Evolutionary conservation across 2,329 filamentous ascomycete species (phyloP).

Genomic region (Colletotrichum tropicicola): DNA sequence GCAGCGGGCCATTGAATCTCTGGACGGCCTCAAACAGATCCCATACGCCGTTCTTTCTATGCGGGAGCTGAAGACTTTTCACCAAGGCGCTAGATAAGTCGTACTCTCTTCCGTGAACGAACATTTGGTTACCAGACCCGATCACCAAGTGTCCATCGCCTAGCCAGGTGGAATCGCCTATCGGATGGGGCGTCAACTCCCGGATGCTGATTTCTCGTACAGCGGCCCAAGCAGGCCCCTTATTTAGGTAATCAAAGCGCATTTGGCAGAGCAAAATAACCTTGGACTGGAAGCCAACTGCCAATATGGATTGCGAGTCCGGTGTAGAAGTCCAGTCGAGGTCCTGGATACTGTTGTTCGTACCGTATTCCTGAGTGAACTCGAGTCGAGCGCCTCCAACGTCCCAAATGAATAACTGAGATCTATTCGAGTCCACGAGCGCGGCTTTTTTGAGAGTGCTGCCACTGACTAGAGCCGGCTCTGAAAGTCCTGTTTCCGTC

Average conservation of each 20-base stretch:
- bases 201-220: conserved; percentile 85
- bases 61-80: conserved; percentile 57
- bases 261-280: conserved; percentile 86
- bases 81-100: conserved; percentile 69
- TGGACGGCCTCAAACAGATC: conserved; percentile 86
- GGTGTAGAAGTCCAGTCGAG: conserved; percentile 95
- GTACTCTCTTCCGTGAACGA: conserved; percentile 83
- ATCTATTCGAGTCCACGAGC: conserved; percentile 77
- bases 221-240: conserved; percentile 87
- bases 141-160: conserved; percentile 86
- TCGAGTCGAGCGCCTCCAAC: conserved; percentile 83
- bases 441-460: conserved; percentile 89
- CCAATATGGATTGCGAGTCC: conserved; percentile 86
- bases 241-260: conserved; percentile 90
- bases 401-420: conserved; percentile 90
- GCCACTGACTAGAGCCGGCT: conserved; percentile 82
- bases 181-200: conserved; percentile 86
- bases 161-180: conserved; percentile 93
- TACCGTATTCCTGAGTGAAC: conserved; percentile 78
- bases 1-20: conserved; percentile 85
- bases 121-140: conserved; percentile 90
- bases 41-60: conserved; percentile 59
- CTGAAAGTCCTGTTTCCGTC: conserved; percentile 79
- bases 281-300: conserved; percentile 90
- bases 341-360: conserved; percentile 80